These are phyloP conservation scores for Mercurialis annua DNA, from an alignment of 345 rosid genomes.

Conservation along the genomic window DNA sequence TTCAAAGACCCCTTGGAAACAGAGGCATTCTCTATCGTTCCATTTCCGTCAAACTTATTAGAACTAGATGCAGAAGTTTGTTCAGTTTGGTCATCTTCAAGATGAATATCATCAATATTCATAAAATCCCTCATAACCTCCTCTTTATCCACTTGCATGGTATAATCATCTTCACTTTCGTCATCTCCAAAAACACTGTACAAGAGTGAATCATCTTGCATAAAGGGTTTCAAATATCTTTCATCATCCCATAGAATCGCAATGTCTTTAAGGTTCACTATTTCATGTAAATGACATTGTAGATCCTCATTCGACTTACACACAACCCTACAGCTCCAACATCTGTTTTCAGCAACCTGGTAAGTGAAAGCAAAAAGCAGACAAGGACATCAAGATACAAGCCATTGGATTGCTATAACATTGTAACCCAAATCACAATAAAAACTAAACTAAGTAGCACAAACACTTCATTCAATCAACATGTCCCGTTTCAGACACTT, in stretches of 20 bases:
- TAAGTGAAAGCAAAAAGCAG: constrained; percentile 11
- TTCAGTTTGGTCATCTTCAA: constrained; percentile 32
- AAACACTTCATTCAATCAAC: too few relatives aligned
- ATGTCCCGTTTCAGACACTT: too few relatives aligned
- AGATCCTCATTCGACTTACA: constrained; percentile 42
- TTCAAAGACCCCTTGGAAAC: constrained; percentile 35
- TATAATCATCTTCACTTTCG: constrained; percentile 55
- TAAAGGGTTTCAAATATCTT: constrained; percentile 67
- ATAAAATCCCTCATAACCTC: constrained; percentile 44
- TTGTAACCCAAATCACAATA: not conserved
- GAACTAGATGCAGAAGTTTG: constrained; percentile 25
- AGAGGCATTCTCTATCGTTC: constrained; percentile 27
- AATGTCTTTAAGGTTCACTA: constrained; percentile 30
- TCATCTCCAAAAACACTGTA: constrained; percentile 74
- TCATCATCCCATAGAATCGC: constrained; percentile 52
- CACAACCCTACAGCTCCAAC: constrained; percentile 62
- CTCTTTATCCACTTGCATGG: constrained; percentile 40
- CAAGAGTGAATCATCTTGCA: constrained; percentile 73
- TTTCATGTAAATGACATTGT: constrained; percentile 45
- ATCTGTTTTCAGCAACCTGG: constrained; percentile 70
- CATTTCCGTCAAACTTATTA: constrained; percentile 23
- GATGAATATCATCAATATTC: constrained; percentile 39
- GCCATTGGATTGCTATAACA: not conserved
- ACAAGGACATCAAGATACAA: constrained; percentile 1
- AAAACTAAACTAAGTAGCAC: too few relatives aligned